Evolutionary conservation across 2,329 filamentous ascomycete genomes (phyloP).

Genomic region (Neopestalotiopsis clavispora): DNA sequence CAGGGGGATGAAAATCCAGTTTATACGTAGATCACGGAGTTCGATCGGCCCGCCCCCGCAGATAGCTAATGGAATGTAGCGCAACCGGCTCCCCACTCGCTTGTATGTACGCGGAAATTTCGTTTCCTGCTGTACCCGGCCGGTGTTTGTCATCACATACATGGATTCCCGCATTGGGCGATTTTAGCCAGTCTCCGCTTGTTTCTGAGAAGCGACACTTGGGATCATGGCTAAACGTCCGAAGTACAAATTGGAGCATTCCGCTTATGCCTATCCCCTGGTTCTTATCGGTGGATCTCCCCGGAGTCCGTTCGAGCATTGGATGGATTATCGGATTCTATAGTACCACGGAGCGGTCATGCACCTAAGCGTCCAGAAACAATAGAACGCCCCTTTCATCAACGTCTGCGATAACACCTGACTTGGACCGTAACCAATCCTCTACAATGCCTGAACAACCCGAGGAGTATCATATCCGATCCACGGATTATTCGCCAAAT

Average conservation of each 20-base stretch:
- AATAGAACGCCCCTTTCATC: not conserved
- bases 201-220: not conserved
- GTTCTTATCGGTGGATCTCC: not conserved
- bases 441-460: not conserved
- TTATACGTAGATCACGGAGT: not conserved
- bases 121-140: not conserved
- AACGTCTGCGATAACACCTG: not conserved
- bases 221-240: not conserved
- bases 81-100: not conserved
- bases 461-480: not conserved
- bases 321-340: not conserved
- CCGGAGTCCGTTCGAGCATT: not conserved
- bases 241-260: not conserved
- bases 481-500: conserved; percentile 3
- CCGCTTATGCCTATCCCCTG: not conserved
- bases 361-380: not conserved
- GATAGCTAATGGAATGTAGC: not conserved
- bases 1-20: not conserved
- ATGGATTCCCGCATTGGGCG: not conserved
- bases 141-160: not conserved
- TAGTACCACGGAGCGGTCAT: not conserved
- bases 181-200: conserved; percentile 8
- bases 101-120: no score
- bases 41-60: conserved; percentile 3
- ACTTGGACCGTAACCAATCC: not conserved